These are phyloP conservation scores for Solanum pinnatisectum DNA, from an alignment of 257 asterid species.

Conservation along the genomic window DNA sequence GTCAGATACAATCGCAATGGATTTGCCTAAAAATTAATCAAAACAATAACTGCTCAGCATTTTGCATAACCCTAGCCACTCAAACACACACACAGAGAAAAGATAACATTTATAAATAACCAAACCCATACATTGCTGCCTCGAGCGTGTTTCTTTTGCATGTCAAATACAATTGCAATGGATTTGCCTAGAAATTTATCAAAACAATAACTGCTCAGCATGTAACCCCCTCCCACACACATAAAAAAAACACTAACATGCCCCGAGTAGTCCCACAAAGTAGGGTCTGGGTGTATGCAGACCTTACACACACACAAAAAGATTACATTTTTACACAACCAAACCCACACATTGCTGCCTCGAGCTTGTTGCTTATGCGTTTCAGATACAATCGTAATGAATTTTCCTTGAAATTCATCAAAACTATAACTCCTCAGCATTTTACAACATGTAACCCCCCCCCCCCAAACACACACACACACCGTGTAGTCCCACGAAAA, in stretches of 20 bases:
- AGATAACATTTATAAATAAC: neutral
- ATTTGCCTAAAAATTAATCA: constrained; percentile 38
- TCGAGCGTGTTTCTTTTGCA: constrained; percentile 76
- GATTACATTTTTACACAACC: neutral
- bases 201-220: neutral
- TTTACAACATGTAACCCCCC: neutral
- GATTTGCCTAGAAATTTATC: constrained; percentile 32
- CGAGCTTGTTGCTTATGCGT: constrained; percentile 77
- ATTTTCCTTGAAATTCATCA: constrained; percentile 31
- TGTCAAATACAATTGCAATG: constrained; percentile 55
- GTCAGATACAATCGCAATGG: constrained; percentile 61
- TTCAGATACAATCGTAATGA: constrained; percentile 54
- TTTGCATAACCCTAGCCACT: neutral
- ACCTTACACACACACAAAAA: neutral
- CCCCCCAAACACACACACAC: neutral
- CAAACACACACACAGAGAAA: neutral
- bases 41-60: neutral
- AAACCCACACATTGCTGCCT: constrained; percentile 13
- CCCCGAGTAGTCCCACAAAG: neutral
- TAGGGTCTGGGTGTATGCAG: neutral
- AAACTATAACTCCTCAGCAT: neutral
- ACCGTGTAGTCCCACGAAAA: neutral
- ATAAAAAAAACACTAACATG: neutral
- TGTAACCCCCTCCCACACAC: neutral
- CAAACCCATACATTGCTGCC: constrained; percentile 6